Base-by-base conservation (phyloP, 495 filamentous ascomycete species). In the Penicillium argentinense region DNA sequence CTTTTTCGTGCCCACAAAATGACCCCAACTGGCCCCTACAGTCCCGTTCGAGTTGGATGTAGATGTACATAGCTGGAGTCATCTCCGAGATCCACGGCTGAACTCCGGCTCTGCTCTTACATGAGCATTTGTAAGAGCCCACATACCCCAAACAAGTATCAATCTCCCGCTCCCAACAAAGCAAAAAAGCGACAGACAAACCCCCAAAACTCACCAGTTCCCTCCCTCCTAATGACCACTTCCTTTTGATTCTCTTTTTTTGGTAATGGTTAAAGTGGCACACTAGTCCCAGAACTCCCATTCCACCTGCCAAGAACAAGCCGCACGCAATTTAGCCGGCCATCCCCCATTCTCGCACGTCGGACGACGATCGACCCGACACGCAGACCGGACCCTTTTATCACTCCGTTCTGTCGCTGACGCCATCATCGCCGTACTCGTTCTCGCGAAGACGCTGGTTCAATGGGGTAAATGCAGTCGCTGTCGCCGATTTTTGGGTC, bases 361-460 rank as follows among this genome's bases (percentile, higher is more conserved):
- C 33, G 33, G 33, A 36, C 33, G 33, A 36, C 33, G 33, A 36
- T 36, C 33, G n/a, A 9, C 33, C 33, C 33, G 33, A 36, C 33
- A 9, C 17, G 18, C 16, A 4, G 16, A 9, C 21, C 33, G 33
- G 33, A 36, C 21, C 21, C 33, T 36, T 36, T 36, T 36, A 36
- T 36, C 33, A n/a, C 33, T 36, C 33, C 33, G 33, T 36, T 18
- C 16, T 36, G 16, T 11, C 5, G 11, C 33, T 36, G 33, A 36
- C 33, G 33, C 33, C 33, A 36, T 36, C 17, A 16, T n/a, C 29
- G 8, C 29, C 29, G 14, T 11, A 32, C 28, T 14, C n/a, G 29
- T 33, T 33, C 29, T 9, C 5, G 29, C 17, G 13, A 7, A 7
- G 29, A 14, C 17, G n/a, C 29, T n/a, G n/a, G 2, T 33, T 33